Evolutionary conservation across 306 rosid species (phyloP).

Genomic region (Prunus padus): DNA sequence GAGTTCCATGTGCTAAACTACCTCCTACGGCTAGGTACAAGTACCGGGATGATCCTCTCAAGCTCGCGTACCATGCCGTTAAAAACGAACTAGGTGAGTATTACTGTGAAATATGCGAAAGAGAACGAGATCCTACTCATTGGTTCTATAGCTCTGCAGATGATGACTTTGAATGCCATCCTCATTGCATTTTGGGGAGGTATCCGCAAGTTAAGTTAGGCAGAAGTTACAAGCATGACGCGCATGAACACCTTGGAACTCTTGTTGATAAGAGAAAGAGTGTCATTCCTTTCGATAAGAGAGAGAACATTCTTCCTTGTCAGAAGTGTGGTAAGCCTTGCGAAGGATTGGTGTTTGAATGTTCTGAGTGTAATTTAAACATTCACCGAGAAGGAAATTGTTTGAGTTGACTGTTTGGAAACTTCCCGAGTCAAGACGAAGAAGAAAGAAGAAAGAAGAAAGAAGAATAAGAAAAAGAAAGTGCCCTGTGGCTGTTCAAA

Average conservation of each 20-base stretch:
- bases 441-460: too few species aligned
- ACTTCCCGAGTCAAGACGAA: too few species aligned
- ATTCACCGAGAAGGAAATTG: background rate
- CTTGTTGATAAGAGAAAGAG: conserved; percentile 1
- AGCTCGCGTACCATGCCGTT: background rate
- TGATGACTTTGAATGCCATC: background rate
- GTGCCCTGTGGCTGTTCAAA: too few species aligned
- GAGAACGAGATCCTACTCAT: too few species aligned
- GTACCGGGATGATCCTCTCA: background rate
- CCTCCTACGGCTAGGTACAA: background rate
- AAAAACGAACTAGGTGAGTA: background rate
- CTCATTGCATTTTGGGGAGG: conserved; percentile 5
- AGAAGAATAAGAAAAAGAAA: too few species aligned
- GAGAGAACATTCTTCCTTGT: background rate
- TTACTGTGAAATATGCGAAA: background rate
- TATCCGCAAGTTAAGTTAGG: background rate
- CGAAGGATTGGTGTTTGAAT: background rate
- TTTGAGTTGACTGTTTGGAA: too few species aligned
- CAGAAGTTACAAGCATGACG: background rate
- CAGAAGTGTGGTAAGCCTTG: background rate
- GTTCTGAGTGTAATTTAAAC: background rate
- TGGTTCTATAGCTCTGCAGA: too few species aligned
- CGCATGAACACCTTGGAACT: background rate
- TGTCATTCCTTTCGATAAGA: background rate
- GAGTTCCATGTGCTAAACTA: background rate